phyloP scores from a whole-genome alignment of 2,329 filamentous ascomycete species.

The Nemania bipapillata region DNA sequence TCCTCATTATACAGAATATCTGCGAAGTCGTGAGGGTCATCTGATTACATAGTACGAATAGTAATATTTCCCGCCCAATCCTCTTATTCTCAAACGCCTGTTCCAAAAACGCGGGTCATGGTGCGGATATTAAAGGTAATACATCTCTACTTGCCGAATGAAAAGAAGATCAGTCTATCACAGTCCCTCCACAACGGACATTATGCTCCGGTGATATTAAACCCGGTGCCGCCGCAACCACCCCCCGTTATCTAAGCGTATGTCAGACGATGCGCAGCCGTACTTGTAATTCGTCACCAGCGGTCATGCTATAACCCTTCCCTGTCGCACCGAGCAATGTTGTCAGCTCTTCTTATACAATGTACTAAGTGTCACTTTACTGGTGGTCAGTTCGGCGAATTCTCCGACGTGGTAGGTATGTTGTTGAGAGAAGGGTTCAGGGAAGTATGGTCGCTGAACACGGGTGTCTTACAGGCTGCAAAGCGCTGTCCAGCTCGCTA shows the following conservation, averaged over 20 bases:
- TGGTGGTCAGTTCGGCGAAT: conserved; percentile 13
- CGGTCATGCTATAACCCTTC: background rate
- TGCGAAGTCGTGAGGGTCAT: background rate
- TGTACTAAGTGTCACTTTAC: conserved; percentile 28
- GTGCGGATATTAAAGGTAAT: conserved; percentile 4
- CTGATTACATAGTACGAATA: background rate
- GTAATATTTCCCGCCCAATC: background rate
- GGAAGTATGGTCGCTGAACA: background rate
- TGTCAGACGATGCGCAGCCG: background rate
- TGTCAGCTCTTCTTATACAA: conserved; percentile 4
- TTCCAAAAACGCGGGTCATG: background rate
- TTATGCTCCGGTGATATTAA: background rate
- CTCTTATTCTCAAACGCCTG: conserved; percentile 6
- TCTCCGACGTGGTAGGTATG: background rate
- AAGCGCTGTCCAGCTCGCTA: background rate
- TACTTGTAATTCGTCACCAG: background rate
- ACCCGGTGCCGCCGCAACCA: background rate
- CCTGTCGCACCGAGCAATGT: background rate
- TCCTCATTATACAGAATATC: too few relatives aligned
- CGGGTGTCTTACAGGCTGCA: background rate
- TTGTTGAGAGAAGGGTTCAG: background rate
- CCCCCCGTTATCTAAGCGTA: background rate
- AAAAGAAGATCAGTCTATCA: background rate
- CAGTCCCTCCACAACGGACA: background rate
- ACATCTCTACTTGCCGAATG: background rate